Base-by-base conservation (phyloP, 23 red algal genomes). In the Agarophyton chilense region DNA sequence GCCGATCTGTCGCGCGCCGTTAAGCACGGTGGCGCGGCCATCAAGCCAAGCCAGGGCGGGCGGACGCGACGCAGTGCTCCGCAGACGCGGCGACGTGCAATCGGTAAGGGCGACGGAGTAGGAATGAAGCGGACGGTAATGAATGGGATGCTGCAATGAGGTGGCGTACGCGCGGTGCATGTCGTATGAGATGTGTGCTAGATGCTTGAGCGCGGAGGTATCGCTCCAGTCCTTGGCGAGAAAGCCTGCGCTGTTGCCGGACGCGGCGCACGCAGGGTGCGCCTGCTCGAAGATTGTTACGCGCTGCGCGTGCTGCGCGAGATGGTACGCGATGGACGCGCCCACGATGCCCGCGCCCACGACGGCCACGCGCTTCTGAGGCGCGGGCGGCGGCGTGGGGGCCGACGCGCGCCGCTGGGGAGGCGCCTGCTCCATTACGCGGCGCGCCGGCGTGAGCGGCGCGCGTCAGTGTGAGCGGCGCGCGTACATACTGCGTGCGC, bases 291-390 rank as follows among this genome's bases (percentile, higher is more conserved):
- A 36, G 13, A 95, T 34, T 2, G 70, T 78, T 2, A 19, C 45
- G 70, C 43, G 81, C 44, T 13, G 14, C 7, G 16, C 63, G 67
- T 82, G 73, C 25, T 68, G 33, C 34, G 83, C 32, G 32, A 95
- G 84, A 46, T 90, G 65, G 68, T 95, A 95, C 40, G 93, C 84
- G 49, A 83, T 83, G 35, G 83, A 76, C 3, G 93, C 93, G 65
- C 93, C 93, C 11, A 95, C 86, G 40, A 95, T 83, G 7, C 93
- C 93, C 8, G 77, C 93, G 53, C 93, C 93, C 3, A 95, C 75
- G 31, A 95, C 77, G 21, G 80, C 76, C 21, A 95, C 81, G 35
- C 31, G 35, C 44, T 66, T 66, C 5, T 66, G 29, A 10, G 8
- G 61, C 51, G 51, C 51, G 17, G 51, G 14, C 13, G 51, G n/a